Evolutionary conservation across 2,329 filamentous ascomycete species (phyloP).

Genomic region (Pseudocercospora eumusae): DNA sequence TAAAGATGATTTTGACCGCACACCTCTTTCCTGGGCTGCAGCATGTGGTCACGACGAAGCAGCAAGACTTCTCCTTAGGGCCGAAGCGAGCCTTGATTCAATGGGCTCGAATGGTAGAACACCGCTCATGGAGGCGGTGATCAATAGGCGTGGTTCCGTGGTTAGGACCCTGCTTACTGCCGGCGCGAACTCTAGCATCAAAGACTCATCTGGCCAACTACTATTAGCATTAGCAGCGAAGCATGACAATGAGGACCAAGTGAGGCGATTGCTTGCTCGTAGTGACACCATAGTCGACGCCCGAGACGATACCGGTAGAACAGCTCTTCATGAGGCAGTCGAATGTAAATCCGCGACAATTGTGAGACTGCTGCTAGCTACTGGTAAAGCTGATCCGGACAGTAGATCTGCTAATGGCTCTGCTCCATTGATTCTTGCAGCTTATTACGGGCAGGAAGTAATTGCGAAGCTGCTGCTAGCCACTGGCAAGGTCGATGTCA

Average conservation of each 20-base stretch:
- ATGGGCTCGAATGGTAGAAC: background rate
- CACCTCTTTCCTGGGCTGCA: background rate
- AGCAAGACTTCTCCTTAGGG: background rate
- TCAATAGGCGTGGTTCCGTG: background rate
- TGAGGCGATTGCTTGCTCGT: background rate
- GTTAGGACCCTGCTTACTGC: background rate
- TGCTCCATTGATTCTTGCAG: too few species aligned
- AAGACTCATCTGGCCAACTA: background rate
- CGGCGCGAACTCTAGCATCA: background rate
- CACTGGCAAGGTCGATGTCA: background rate
- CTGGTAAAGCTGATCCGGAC: too few species aligned
- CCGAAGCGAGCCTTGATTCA: background rate
- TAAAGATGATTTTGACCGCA: background rate
- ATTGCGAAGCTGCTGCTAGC: background rate
- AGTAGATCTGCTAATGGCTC: too few species aligned
- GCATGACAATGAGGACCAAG: background rate
- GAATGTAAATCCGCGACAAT: too few species aligned
- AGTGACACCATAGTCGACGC: background rate
- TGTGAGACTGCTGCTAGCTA: background rate
- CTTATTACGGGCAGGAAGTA: too few species aligned
- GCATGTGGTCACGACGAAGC: background rate
- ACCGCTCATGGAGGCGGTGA: background rate
- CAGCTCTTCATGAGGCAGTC: background rate
- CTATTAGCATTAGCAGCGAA: background rate
- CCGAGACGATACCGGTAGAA: background rate